phyloP scores from a whole-genome alignment of 805 yeast species.

The Metahyphopichia silvanorum region DNA sequence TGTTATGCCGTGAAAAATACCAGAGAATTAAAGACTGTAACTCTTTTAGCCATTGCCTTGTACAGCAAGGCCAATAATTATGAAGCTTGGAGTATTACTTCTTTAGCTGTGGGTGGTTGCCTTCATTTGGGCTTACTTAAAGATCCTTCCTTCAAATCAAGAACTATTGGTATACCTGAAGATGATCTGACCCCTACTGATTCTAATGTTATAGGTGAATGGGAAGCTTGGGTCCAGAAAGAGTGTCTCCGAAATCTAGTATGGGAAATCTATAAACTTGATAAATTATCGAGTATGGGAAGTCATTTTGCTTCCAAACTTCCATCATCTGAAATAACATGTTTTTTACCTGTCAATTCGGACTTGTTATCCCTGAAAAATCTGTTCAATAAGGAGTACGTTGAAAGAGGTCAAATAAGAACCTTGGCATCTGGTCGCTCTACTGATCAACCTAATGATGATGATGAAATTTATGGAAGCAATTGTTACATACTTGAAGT shows the following conservation, averaged over 20 bases:
- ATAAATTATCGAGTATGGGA: conserved; percentile 9
- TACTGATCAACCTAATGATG: not conserved
- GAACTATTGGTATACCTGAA: conserved; percentile 2
- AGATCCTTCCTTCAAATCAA: conserved; percentile 4
- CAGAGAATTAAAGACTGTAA: conserved; percentile 9
- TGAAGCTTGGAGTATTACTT: conserved; percentile 14
- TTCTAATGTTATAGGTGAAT: not conserved
- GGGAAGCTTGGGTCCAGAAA: conserved; percentile 11
- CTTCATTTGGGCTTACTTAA: conserved; percentile 11
- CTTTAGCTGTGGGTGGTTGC: conserved; percentile 13
- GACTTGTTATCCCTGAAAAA: conserved; percentile 7
- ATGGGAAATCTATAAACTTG: conserved; percentile 15
- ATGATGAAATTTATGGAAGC: conserved; percentile 7
- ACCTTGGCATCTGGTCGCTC: conserved; percentile 1
- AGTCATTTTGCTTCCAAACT: conserved; percentile 10
- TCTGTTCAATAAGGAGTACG: conserved; percentile 2
- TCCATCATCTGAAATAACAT: conserved; percentile 7
- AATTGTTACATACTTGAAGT: conserved; percentile 11
- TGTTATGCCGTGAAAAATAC: conserved; percentile 11
- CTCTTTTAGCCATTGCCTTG: conserved; percentile 10
- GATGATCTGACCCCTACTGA: not conserved
- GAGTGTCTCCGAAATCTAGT: conserved; percentile 9
- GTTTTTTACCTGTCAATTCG: conserved; percentile 8
- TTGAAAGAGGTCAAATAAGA: conserved; percentile 6
- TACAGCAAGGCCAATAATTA: conserved; percentile 9